Evolutionary conservation across 208 protist species (phyloP), one percentile per base, ranked within the genome.

Genomic region (Leishmania aethiopica): DNA sequence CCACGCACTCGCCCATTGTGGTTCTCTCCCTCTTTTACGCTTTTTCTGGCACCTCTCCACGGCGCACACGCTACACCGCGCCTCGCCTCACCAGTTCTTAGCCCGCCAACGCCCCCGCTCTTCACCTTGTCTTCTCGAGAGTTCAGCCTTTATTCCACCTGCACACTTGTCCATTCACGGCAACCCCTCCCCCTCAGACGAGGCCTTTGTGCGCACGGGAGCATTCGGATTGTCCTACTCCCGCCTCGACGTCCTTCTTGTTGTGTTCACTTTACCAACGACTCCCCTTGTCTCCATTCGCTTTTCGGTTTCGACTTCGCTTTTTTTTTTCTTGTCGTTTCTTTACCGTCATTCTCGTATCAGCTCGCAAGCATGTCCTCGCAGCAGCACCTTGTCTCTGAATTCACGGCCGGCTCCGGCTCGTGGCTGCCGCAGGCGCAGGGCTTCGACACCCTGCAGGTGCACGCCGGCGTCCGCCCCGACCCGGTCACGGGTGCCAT

Each of bases 401-500:
- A 93, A 66, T 81, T 84, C 75, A 77, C 70, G 13, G 74, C 70
- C 45, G 94, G 94, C 71, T 94, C 93, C 64, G 95, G 95, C 77
- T 87, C 92, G 53, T 98, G 95, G 95, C 80, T 91, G 67, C 84
- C 81, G 22, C 78, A 84, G 59, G 86, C 80, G 37, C 92, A 96
- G 84, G 92, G 90, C 83, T 96, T 96, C 75, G 91, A 95, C 79
- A 97, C 94, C 45, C 76, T 96, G 72, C 85, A 92, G 62, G 94
- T 98, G 77, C 95, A 97, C 89, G 93, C 79, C 35, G 95, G 94
- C 79, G 90, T 96, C 22, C 85, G 83, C 64, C 95, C 95, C 22
- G 94, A 98, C 89, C 90, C 93, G 3, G 90, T 95, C 42, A 98
- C 94, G 25, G 96, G 95, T 42, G 93, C 95, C 64, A 95, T 98